These are phyloP conservation scores for Fusarium sp. DNA, from an alignment of 2,329 filamentous ascomycete genomes.

Conservation along the genomic window DNA sequence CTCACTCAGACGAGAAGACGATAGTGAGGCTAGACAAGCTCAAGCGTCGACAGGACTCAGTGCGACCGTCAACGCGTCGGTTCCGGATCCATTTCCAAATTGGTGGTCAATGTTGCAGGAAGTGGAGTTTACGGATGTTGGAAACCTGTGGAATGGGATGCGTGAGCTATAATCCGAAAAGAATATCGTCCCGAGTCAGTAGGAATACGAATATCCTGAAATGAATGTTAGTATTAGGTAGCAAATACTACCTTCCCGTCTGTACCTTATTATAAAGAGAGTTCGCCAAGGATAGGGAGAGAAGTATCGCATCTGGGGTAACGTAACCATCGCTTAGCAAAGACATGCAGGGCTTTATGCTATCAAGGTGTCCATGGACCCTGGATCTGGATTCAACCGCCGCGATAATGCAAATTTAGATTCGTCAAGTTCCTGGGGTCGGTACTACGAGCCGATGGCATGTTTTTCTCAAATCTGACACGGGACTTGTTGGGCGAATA, in stretches of 20 bases:
- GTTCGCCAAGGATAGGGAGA: neutral
- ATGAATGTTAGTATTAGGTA: neutral
- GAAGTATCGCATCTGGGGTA: neutral
- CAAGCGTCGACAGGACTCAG: neutral
- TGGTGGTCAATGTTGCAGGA: conserved; percentile 48
- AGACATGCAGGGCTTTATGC: no score
- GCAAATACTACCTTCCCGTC: neutral
- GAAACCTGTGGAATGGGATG: conserved; percentile 26
- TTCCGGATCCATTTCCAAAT: conserved; percentile 42
- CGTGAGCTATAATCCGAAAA: neutral
- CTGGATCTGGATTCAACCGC: no score
- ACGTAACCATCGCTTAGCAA: neutral
- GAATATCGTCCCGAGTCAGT: neutral
- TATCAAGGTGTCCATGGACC: no score
- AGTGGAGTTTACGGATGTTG: conserved; percentile 40
- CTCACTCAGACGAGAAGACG: neutral
- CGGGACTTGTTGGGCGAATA: no score
- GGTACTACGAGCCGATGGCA: no score
- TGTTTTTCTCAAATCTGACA: no score
- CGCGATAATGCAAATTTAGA: no score
- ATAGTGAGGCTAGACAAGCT: neutral
- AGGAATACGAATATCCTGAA: neutral
- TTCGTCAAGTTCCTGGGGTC: no score
- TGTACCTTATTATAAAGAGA: neutral
- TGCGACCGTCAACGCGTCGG: neutral